Conservation (phyloP, 2,329 filamentous ascomycete genomes). For the Colletotrichum sidae region DNA sequence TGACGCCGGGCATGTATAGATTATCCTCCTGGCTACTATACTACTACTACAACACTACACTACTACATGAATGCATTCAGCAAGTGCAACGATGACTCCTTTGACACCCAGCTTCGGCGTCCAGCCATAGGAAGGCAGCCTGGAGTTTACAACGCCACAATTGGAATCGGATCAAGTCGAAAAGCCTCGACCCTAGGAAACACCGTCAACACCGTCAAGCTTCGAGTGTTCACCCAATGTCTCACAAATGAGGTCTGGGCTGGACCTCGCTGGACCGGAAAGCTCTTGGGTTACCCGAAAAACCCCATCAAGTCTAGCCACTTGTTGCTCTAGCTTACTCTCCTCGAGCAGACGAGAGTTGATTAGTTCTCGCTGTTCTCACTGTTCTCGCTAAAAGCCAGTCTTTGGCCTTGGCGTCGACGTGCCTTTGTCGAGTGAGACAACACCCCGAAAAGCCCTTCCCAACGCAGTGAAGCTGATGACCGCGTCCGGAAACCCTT, state of each 20-base stretch:
- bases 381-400: background rate
- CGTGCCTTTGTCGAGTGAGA: conserved; percentile 6
- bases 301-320: background rate
- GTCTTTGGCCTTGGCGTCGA: conserved; percentile 2
- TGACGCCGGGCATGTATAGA: too few relatives aligned
- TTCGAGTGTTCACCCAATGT: background rate
- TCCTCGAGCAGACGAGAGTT: background rate
- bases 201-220: too few relatives aligned
- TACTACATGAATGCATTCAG: conserved; percentile 4
- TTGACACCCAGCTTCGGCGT: conserved; percentile 1
- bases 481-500: conserved; percentile 2
- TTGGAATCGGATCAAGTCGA: background rate
- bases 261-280: background rate
- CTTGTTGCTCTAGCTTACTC: background rate
- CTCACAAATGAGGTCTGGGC: background rate
- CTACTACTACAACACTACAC: background rate
- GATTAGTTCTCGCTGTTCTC: background rate
- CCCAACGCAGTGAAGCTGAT: background rate
- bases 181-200: too few relatives aligned
- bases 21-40: background rate
- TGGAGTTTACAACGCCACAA: background rate
- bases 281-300: background rate
- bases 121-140: conserved; percentile 1
- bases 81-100: background rate
- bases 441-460: conserved; percentile 1